Evolutionary conservation across 129 eudicot species (phyloP).

Genomic region (Flaveria sonorensis): DNA sequence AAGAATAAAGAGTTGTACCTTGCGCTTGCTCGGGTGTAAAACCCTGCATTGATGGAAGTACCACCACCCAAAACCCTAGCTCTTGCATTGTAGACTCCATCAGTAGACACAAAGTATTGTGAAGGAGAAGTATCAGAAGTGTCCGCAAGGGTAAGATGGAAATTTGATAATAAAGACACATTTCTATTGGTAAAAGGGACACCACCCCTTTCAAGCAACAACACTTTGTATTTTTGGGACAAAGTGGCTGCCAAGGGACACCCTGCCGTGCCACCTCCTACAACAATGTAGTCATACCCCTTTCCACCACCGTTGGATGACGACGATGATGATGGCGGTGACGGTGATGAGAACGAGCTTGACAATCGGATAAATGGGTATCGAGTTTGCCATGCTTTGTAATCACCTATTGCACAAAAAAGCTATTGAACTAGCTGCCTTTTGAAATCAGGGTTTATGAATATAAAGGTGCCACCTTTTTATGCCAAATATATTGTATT

Average conservation of each 20-base stretch:
- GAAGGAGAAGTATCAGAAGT: conserved; percentile 71
- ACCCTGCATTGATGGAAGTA: conserved; percentile 88
- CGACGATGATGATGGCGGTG: conserved; percentile 31
- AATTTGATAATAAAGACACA: conserved; percentile 71
- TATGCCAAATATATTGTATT: conserved; percentile 1
- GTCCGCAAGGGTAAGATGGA: conserved; percentile 83
- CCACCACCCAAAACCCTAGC: conserved; percentile 97
- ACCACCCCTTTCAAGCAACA: conserved; percentile 89
- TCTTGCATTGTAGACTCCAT: conserved; percentile 86
- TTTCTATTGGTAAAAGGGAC: conserved; percentile 81
- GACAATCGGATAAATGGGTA: conserved; percentile 77
- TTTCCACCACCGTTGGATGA: conserved; percentile 32
- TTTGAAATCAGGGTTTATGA: neutral
- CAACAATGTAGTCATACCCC: conserved; percentile 77
- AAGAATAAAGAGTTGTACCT: conserved; percentile 53
- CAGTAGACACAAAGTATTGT: conserved; percentile 81
- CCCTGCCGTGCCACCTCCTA: conserved; percentile 98
- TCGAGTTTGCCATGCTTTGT: conserved; percentile 39
- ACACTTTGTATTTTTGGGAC: conserved; percentile 66
- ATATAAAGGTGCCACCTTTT: conserved; percentile 15
- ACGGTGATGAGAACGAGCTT: conserved; percentile 56
- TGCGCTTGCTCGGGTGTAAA: conserved; percentile 84
- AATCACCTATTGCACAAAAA: conserved; percentile 33
- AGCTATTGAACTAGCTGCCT: neutral
- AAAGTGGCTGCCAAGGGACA: conserved; percentile 95